phyloP scores from a whole-genome alignment of 2,329 filamentous ascomycete genomes.

The Pseudogymnoascus sp. region DNA sequence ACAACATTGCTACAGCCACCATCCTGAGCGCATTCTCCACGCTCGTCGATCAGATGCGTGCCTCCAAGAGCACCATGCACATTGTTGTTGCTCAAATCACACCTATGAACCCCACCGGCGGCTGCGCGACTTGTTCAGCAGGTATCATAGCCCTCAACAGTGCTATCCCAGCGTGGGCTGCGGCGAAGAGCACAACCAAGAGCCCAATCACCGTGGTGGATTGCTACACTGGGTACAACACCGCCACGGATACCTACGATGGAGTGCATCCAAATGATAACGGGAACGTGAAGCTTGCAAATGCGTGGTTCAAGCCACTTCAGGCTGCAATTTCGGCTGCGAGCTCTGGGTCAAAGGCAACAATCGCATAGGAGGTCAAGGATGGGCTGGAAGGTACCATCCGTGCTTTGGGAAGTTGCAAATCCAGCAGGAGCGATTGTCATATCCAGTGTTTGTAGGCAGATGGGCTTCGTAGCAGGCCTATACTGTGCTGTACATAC shows the following conservation, averaged over 20 bases:
- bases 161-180: slow-evolving; percentile 29
- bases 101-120: slow-evolving; percentile 27
- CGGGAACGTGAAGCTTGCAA: slow-evolving; percentile 28
- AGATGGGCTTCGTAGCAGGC: not conserved
- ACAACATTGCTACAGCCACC: slow-evolving; percentile 28
- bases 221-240: slow-evolving; percentile 30
- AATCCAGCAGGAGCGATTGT: not conserved
- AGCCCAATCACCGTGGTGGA: slow-evolving; percentile 32
- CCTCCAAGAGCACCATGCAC: slow-evolving; percentile 34
- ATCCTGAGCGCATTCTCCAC: slow-evolving; percentile 34
- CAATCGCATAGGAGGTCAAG: not conserved
- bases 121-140: slow-evolving; percentile 23
- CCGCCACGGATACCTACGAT: slow-evolving; percentile 27
- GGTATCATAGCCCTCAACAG: slow-evolving; percentile 24
- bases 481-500: not conserved
- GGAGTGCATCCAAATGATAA: slow-evolving; percentile 31
- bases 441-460: not conserved
- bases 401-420: not conserved
- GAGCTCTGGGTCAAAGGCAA: not conserved
- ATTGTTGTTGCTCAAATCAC: slow-evolving; percentile 33
- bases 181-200: slow-evolving; percentile 21
- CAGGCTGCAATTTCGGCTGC: not conserved
- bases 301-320: slow-evolving; percentile 24
- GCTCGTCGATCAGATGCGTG: slow-evolving; percentile 37
- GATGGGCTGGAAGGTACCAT: not conserved